Evolutionary conservation across 1,284 basidiomycete species (phyloP).

Genomic region (Apiotrichum veenhuisii): DNA sequence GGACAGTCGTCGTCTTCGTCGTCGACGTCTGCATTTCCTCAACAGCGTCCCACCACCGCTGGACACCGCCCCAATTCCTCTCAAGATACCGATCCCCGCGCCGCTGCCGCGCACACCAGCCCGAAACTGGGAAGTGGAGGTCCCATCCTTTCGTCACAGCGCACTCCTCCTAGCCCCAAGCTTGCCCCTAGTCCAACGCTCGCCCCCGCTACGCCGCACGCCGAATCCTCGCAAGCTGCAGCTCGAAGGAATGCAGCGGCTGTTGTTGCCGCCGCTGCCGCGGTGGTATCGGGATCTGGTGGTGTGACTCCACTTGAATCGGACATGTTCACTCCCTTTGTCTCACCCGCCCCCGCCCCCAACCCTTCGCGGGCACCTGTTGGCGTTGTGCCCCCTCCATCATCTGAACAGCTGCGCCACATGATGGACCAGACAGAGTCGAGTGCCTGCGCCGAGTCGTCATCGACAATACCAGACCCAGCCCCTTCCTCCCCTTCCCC

Average conservation of each 20-base stretch:
- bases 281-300: not conserved
- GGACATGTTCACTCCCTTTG: slow-evolving; percentile 22
- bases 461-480: not conserved
- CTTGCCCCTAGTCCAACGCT: slow-evolving; percentile 12
- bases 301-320: slow-evolving; percentile 2
- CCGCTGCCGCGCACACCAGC: slow-evolving; percentile 9
- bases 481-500: not conserved
- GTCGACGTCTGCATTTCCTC: slow-evolving; percentile 6
- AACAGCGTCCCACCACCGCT: slow-evolving; percentile 11
- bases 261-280: not conserved
- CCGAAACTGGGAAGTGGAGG: slow-evolving; percentile 7
- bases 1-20: slow-evolving; percentile 8
- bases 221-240: slow-evolving; percentile 19
- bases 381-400: slow-evolving; percentile 3
- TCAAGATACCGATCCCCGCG: slow-evolving; percentile 13
- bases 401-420: slow-evolving; percentile 16
- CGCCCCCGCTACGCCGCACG: slow-evolving; percentile 9
- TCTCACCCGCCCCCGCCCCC: slow-evolving; percentile 13
- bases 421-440: slow-evolving; percentile 7
- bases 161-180: slow-evolving; percentile 14
- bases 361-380: not conserved
- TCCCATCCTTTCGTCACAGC: not conserved
- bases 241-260: slow-evolving; percentile 5
- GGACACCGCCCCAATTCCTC: slow-evolving; percentile 7
- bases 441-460: not conserved